Evolutionary conservation across 352 stramenopile genomes (phyloP).

Genomic region (Ophiocytium majus): DNA sequence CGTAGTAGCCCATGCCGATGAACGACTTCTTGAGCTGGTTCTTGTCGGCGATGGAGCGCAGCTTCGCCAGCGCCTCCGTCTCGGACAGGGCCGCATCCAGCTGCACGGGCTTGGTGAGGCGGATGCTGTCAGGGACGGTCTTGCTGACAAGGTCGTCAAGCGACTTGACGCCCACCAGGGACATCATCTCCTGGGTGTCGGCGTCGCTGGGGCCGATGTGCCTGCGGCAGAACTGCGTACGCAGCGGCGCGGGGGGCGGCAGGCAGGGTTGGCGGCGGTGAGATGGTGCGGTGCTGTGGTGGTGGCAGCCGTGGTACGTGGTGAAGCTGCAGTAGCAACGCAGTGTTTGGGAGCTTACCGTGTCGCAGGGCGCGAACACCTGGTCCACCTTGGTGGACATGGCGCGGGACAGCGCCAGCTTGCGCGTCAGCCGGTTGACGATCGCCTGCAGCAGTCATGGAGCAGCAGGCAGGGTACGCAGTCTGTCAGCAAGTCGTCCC

Average conservation of each 20-base stretch:
- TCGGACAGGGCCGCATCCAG: slow-evolving; percentile 77
- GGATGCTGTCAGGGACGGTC: slow-evolving; percentile 90
- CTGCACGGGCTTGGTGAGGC: slow-evolving; percentile 61
- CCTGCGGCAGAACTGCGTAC: slow-evolving; percentile 51
- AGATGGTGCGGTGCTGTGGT: no score
- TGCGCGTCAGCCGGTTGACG: neutral
- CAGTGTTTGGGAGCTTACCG: slow-evolving; percentile 15
- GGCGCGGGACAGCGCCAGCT: neutral
- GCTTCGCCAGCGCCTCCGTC: slow-evolving; percentile 82
- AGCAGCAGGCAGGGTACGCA: no score
- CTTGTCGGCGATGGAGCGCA: slow-evolving; percentile 84
- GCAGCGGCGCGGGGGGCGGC: slow-evolving; percentile 1
- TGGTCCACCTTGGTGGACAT: slow-evolving; percentile 20
- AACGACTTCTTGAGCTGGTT: slow-evolving; percentile 89
- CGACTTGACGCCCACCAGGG: slow-evolving; percentile 80
- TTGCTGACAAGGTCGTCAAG: slow-evolving; percentile 89
- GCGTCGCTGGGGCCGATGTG: slow-evolving; percentile 78
- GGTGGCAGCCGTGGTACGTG: no score
- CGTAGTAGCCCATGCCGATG: slow-evolving; percentile 97
- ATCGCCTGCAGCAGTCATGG: no score
- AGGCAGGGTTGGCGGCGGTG: no score
- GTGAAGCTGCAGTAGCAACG: no score
- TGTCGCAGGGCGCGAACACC: slow-evolving; percentile 27
- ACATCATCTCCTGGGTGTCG: slow-evolving; percentile 85
- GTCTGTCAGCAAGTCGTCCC: no score